phyloP scores from a whole-genome alignment of 352 stramenopile genomes.

The Aphanomyces invadans region DNA sequence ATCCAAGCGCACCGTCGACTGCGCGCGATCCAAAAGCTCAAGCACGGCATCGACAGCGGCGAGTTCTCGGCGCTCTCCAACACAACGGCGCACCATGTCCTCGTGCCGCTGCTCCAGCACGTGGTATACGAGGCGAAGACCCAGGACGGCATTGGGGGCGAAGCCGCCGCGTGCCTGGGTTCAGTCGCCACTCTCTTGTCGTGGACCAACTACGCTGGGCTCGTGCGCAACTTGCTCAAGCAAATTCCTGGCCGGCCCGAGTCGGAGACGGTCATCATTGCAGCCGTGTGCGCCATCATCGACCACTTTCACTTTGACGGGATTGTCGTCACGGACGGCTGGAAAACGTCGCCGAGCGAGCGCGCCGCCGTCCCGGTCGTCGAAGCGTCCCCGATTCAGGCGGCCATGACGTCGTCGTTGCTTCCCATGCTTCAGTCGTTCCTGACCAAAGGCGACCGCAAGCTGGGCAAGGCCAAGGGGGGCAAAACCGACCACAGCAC shows the following conservation, averaged over 20 bases:
- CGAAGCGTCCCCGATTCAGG: slow-evolving; percentile 55
- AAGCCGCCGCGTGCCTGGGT: slow-evolving; percentile 90
- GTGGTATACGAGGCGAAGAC: slow-evolving; percentile 94
- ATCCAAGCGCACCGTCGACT: slow-evolving; percentile 95
- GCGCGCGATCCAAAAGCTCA: slow-evolving; percentile 86
- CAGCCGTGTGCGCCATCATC: slow-evolving; percentile 90
- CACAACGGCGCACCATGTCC: slow-evolving; percentile 87
- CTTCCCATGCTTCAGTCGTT: slow-evolving; percentile 82
- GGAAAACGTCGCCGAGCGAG: slow-evolving; percentile 18
- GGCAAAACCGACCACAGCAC: slow-evolving; percentile 35
- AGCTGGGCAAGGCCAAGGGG: slow-evolving; percentile 49
- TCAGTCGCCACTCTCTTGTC: slow-evolving; percentile 85
- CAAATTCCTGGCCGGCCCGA: slow-evolving; percentile 87
- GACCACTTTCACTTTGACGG: slow-evolving; percentile 94
- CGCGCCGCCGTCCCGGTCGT: slow-evolving; percentile 26
- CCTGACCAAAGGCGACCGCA: slow-evolving; percentile 80
- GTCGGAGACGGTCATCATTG: slow-evolving; percentile 87
- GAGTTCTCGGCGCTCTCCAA: slow-evolving; percentile 52
- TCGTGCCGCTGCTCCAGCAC: slow-evolving; percentile 94
- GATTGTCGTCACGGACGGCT: slow-evolving; percentile 27
- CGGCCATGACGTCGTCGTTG: slow-evolving; percentile 69
- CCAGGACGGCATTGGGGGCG: slow-evolving; percentile 89
- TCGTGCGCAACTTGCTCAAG: slow-evolving; percentile 88
- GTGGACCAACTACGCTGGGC: slow-evolving; percentile 95
- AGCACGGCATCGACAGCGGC: slow-evolving; percentile 29